Conservation (phyloP, 306 rosid genomes). For the Cucumis melo region DNA sequence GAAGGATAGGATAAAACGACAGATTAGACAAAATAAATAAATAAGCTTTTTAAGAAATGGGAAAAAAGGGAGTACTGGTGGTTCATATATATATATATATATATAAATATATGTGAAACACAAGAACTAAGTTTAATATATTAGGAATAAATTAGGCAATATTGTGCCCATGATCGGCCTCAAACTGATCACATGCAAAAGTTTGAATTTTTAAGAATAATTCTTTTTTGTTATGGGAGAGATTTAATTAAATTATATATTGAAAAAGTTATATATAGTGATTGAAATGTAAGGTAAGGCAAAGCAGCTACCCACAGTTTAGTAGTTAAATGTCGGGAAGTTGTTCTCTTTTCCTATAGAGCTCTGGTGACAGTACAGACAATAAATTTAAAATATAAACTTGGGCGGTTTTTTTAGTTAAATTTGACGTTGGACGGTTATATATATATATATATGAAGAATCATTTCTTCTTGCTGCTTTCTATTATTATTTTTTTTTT, state of each 20-base stretch:
- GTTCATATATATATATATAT: no score
- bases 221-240: not conserved
- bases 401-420: not conserved
- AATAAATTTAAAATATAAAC: no score
- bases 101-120: no score
- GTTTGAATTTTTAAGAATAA: not conserved
- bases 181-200: not conserved
- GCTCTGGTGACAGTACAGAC: no score
- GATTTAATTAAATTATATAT: not conserved
- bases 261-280: not conserved
- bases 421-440: no score
- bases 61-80: not conserved
- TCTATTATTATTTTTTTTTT: no score
- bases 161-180: not conserved
- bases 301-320: not conserved
- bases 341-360: no score
- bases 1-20: constrained; percentile 7
- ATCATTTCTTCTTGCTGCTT: no score
- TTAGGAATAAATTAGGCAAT: not conserved
- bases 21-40: not conserved
- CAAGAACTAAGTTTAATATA: no score
- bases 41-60: not conserved
- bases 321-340: not conserved
- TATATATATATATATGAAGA: no score
- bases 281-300: not conserved